Conservation (phyloP, 257 asterid genomes). For the Primulina tabacum region DNA sequence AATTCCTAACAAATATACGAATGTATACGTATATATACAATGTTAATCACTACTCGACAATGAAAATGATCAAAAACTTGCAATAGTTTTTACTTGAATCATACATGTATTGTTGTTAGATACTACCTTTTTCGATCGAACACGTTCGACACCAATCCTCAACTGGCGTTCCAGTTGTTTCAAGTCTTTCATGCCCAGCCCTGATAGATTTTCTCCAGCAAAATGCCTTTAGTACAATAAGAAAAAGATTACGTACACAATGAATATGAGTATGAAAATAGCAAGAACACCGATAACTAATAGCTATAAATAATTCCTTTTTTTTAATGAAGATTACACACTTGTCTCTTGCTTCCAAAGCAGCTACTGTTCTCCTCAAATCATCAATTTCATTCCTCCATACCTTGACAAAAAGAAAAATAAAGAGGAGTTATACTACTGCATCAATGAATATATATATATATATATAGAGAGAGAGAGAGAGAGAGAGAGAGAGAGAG, state of each 20-base stretch:
- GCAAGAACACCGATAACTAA: too few relatives aligned
- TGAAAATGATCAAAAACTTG: too few relatives aligned
- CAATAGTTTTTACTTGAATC: too few relatives aligned
- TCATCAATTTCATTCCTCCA: conserved; percentile 55
- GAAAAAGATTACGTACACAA: background rate
- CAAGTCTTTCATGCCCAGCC: conserved; percentile 55
- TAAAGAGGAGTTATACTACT: too few relatives aligned
- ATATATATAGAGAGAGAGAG: too few relatives aligned
- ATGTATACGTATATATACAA: too few relatives aligned
- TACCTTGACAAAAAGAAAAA: conserved; percentile 21
- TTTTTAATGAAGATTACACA: conserved; percentile 7
- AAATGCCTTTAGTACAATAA: conserved; percentile 33
- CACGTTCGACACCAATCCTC: conserved; percentile 52
- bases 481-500: too few relatives aligned
- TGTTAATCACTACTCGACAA: too few relatives aligned
- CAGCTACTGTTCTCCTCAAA: conserved; percentile 41
- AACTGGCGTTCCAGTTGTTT: conserved; percentile 58
- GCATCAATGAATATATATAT: too few relatives aligned
- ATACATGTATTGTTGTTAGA: too few relatives aligned
- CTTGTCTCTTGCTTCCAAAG: conserved; percentile 52
- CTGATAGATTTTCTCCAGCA: conserved; percentile 51
- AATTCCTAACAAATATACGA: too few relatives aligned
- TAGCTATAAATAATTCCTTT: background rate
- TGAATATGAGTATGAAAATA: too few relatives aligned
- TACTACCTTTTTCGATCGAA: conserved; percentile 53